Conservation (phyloP, 1,284 basidiomycete genomes). For the Cryptococcus depauperatus region DNA sequence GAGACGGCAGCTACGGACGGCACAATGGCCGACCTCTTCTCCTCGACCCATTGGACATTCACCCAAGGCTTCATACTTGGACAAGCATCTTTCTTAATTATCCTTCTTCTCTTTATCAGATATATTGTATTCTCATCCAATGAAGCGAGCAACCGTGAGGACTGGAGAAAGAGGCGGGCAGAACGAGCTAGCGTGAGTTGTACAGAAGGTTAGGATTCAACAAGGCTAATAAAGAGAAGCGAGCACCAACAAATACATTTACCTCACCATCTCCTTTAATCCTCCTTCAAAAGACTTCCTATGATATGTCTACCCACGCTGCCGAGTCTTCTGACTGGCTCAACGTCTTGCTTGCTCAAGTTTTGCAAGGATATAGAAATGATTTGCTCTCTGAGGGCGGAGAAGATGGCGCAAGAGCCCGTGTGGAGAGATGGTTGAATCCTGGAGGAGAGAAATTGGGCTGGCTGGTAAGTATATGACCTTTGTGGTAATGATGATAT, state of each 20-base stretch:
- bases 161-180: conserved; percentile 25
- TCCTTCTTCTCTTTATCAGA: conserved; percentile 48
- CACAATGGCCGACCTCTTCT: too few relatives aligned
- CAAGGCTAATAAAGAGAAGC: conserved; percentile 13
- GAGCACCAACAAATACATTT: conserved; percentile 28
- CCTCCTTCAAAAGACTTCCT: conserved; percentile 48
- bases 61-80: conserved; percentile 52
- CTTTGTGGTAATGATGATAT: not conserved
- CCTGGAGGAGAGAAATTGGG: conserved; percentile 31
- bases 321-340: conserved; percentile 52
- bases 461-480: conserved; percentile 42
- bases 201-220: too few relatives aligned
- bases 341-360: conserved; percentile 52
- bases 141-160: conserved; percentile 41
- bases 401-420: conserved; percentile 44
- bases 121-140: conserved; percentile 50
- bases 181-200: too few relatives aligned
- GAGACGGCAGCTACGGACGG: not conserved
- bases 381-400: conserved; percentile 42
- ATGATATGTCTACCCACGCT: conserved; percentile 50
- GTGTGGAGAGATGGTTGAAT: conserved; percentile 45
- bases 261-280: conserved; percentile 36
- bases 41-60: conserved; percentile 47
- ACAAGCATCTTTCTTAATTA: conserved; percentile 47
- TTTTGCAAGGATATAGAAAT: conserved; percentile 44